A percentile compares a stretch with the other conserved stretches of the same genome.
Evolutionary conservation across 2,329 filamentous ascomycete species (phyloP).

Genomic region (Sordariomycetes sp.): DNA sequence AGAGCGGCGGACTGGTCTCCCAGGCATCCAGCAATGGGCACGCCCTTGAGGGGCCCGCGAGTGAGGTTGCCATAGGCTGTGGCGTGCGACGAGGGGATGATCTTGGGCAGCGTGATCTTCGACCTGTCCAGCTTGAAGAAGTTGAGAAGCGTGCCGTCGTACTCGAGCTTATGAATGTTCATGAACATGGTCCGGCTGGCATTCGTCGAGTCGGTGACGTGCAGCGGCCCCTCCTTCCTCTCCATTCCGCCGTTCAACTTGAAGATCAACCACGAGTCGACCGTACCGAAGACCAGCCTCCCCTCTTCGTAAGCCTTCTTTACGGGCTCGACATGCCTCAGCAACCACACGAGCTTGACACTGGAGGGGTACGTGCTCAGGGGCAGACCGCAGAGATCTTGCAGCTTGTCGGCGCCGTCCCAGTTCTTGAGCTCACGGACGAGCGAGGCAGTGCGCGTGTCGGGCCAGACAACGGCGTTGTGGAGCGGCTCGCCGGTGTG

Average conservation of each 20-base stretch:
- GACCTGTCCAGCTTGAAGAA: conserved; percentile 66
- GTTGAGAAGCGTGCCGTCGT: conserved; percentile 60
- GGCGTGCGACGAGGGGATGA: conserved; percentile 63
- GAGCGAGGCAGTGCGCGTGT: conserved; percentile 63
- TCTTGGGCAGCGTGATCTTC: conserved; percentile 65
- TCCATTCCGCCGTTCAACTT: conserved; percentile 73
- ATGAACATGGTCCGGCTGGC: conserved; percentile 85
- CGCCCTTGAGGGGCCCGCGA: conserved; percentile 53
- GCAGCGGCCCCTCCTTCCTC: conserved; percentile 51
- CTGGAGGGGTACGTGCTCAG: conserved; percentile 76
- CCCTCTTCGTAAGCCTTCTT: conserved; percentile 63
- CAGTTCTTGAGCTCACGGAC: conserved; percentile 63
- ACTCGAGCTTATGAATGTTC: conserved; percentile 67
- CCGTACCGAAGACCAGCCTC: conserved; percentile 68
- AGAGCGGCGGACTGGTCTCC: conserved; percentile 77
- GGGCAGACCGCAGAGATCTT: conserved; percentile 62
- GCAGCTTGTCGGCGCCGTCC: conserved; percentile 57
- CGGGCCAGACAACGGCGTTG: conserved; percentile 80
- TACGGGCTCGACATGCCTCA: conserved; percentile 58
- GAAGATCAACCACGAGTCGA: conserved; percentile 74
- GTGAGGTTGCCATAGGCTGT: conserved; percentile 59
- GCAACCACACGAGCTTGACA: conserved; percentile 70
- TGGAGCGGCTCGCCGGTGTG: conserved; percentile 67
- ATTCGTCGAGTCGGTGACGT: conserved; percentile 74
- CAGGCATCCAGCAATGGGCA: conserved; percentile 66